Evolutionary conservation across 2,329 filamentous ascomycete genomes (phyloP).

Genomic region (Myriosclerotinia duriaeana): DNA sequence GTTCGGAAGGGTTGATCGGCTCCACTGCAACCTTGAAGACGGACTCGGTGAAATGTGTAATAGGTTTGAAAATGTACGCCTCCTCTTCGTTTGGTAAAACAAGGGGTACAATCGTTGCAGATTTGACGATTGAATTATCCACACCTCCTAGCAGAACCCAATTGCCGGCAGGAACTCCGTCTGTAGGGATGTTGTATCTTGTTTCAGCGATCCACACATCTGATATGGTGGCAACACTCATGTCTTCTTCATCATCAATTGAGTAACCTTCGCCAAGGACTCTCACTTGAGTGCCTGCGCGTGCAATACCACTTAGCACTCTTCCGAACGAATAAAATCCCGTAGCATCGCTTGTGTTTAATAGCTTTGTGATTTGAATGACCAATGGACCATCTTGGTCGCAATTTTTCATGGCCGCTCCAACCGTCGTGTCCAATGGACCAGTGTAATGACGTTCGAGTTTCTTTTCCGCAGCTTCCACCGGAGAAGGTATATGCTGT

Average conservation of each 20-base stretch:
- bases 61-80: conserved; percentile 89
- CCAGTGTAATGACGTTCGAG: conserved; percentile 91
- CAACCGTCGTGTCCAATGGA: conserved; percentile 77
- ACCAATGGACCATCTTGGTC: conserved; percentile 88
- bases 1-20: conserved; percentile 94
- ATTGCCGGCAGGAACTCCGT: conserved; percentile 90
- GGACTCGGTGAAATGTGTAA: conserved; percentile 93
- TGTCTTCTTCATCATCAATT: conserved; percentile 96
- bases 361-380: conserved; percentile 90
- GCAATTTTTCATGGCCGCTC: conserved; percentile 75
- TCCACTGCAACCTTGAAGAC: conserved; percentile 98
- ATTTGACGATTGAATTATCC: conserved; percentile 98
- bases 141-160: conserved; percentile 89
- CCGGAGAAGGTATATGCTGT: conserved; percentile 82
- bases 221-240: conserved; percentile 80
- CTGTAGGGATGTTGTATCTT: conserved; percentile 86
- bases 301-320: conserved; percentile 87
- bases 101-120: conserved; percentile 81
- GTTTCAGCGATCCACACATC: conserved; percentile 91
- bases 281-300: conserved; percentile 77
- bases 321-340: conserved; percentile 87
- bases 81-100: conserved; percentile 84
- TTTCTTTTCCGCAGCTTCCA: conserved; percentile 72
- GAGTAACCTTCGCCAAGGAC: conserved; percentile 96
- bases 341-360: conserved; percentile 86